Conservation (phyloP, 352 stramenopile species). For the Pythium phragmiticola region DNA sequence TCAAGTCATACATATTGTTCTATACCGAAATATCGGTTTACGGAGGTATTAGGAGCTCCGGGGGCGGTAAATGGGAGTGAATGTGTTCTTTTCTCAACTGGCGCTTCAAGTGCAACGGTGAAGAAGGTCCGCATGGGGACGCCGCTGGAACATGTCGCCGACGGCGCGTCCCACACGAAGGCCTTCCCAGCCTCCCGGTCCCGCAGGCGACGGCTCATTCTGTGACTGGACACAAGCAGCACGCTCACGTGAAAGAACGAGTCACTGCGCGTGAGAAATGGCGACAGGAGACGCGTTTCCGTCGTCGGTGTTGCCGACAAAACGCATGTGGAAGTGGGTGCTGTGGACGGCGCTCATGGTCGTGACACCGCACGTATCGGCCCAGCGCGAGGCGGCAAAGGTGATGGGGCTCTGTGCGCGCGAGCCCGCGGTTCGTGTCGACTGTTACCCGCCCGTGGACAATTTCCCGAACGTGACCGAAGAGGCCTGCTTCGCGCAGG, state of each 20-base stretch:
- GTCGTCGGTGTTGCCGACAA: not conserved
- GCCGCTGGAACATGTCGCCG: slow-evolving; percentile 9
- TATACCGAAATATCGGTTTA: not conserved
- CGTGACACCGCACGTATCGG: not conserved
- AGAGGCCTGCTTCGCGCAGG: slow-evolving; percentile 77
- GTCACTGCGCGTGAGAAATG: slow-evolving; percentile 2
- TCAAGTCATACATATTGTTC: not conserved
- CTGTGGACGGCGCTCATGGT: slow-evolving; percentile 27
- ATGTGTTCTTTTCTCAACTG: slow-evolving; percentile 5
- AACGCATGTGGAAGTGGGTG: slow-evolving; percentile 13
- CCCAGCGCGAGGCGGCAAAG: not conserved
- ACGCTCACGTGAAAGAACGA: slow-evolving; percentile 10
- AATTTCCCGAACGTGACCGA: slow-evolving; percentile 75
- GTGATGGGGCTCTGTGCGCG: slow-evolving; percentile 29
- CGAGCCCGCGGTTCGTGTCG: slow-evolving; percentile 40
- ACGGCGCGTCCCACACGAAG: slow-evolving; percentile 15
- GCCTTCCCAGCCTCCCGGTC: not conserved
- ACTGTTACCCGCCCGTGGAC: slow-evolving; percentile 65
- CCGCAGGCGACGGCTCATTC: not conserved
- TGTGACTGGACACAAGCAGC: not conserved
- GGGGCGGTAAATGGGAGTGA: not conserved
- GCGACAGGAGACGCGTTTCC: not conserved
- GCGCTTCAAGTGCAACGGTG: not conserved
- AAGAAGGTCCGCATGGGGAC: not conserved
- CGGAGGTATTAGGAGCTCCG: not conserved